A percentile compares a stretch with the other conserved stretches of the same genome.
Evolutionary conservation across 495 filamentous ascomycete species (phyloP).

Genomic region (Penicillium psychrofluorescens): DNA sequence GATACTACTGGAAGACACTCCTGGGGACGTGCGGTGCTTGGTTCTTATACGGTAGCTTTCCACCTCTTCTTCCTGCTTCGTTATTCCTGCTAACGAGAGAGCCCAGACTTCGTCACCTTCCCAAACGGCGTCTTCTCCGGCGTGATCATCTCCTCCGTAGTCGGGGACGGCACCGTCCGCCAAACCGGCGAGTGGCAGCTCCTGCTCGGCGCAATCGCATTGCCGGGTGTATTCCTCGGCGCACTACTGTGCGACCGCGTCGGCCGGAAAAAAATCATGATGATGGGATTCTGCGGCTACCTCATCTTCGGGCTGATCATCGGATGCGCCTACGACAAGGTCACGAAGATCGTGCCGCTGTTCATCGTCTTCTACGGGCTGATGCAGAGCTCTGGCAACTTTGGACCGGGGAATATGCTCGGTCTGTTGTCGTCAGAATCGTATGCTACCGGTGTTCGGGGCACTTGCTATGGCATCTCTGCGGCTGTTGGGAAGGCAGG

Average conservation of each 20-base stretch:
- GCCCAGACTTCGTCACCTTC: conserved; percentile 30
- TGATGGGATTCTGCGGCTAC: conserved; percentile 26
- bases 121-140: conserved; percentile 33
- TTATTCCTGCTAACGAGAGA: neutral
- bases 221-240: conserved; percentile 27
- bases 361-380: conserved; percentile 33
- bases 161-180: conserved; percentile 21
- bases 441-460: conserved; percentile 30
- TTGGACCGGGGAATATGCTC: conserved; percentile 30
- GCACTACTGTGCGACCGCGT: conserved; percentile 26
- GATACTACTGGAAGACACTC: conserved; percentile 42
- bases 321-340: conserved; percentile 18
- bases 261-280: conserved; percentile 25
- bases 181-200: conserved; percentile 31
- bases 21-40: conserved; percentile 43
- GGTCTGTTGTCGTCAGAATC: conserved; percentile 25
- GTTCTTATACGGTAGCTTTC: conserved; percentile 40
- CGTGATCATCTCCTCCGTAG: conserved; percentile 30
- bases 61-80: too few species aligned
- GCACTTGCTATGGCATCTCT: conserved; percentile 29
- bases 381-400: conserved; percentile 27
- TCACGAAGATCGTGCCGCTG: conserved; percentile 24
- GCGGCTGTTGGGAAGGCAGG: conserved; percentile 30
- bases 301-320: conserved; percentile 28
- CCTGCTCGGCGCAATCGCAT: conserved; percentile 25